Percentiles rank a stretch among this genome's conserved stretches.
Conservation (phyloP, 1,139 yeast species). For the Insectozyma bohioensis region DNA sequence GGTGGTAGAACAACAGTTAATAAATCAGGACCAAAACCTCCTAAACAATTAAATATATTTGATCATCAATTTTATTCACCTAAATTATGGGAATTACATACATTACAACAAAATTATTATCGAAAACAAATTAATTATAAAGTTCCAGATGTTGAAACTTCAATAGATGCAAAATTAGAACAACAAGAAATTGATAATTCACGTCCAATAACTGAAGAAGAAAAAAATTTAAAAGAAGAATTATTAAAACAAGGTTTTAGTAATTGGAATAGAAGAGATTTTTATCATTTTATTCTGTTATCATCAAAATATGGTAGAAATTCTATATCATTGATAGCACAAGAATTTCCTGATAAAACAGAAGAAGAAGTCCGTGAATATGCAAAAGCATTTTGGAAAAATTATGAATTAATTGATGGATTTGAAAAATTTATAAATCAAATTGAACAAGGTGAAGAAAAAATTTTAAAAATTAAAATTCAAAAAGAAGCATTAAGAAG, state of each 20-base stretch:
- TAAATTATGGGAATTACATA: conserved; percentile 59
- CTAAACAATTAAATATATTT: conserved; percentile 64
- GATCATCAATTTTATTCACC: conserved; percentile 76
- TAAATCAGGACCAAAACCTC: conserved; percentile 57
- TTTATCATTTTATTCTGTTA: conserved; percentile 61
- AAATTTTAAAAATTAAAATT: conserved; percentile 51
- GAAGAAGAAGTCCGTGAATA: conserved; percentile 68
- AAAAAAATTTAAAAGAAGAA: conserved; percentile 54
- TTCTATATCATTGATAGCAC: conserved; percentile 56
- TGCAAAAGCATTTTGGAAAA: conserved; percentile 66
- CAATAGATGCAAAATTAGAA: conserved; percentile 47
- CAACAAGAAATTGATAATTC: conserved; percentile 65
- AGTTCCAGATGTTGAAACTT: conserved; percentile 40
- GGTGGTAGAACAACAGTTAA: conserved; percentile 52
- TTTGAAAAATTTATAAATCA: conserved; percentile 64
- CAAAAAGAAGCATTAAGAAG: conserved; percentile 69
- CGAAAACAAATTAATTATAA: conserved; percentile 51
- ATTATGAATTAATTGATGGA: conserved; percentile 67
- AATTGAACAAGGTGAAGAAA: conserved; percentile 78
- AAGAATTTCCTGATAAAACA: conserved; percentile 65
- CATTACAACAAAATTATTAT: conserved; percentile 62
- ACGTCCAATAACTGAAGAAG: conserved; percentile 67
- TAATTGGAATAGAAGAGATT: conserved; percentile 73
- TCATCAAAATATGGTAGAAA: conserved; percentile 70
- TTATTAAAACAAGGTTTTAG: conserved; percentile 58